Evolutionary conservation across 2,329 filamentous ascomycete species (phyloP).

Genomic region (Coniella lustricola): DNA sequence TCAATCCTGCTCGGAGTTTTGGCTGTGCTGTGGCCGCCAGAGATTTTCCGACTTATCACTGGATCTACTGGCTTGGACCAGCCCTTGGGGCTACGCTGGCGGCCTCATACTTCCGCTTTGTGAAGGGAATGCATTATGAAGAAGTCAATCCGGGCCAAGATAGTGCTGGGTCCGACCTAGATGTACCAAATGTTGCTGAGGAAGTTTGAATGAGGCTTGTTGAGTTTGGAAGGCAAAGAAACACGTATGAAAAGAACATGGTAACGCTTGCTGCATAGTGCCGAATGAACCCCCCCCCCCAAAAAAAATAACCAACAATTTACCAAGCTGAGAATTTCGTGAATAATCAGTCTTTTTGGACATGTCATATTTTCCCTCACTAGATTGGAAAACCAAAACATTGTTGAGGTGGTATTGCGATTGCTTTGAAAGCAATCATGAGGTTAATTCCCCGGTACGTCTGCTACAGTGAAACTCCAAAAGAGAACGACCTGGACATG

Average conservation of each 20-base stretch:
- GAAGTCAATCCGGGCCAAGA: constrained; percentile 33
- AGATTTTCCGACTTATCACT: constrained; percentile 32
- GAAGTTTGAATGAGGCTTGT: neutral
- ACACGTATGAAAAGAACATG: neutral
- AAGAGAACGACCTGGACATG: too few relatives aligned
- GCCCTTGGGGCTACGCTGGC: constrained; percentile 35
- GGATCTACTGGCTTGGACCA: constrained; percentile 42
- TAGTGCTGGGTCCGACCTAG: constrained; percentile 3
- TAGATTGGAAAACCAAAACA: too few relatives aligned
- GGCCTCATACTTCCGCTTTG: constrained; percentile 32
- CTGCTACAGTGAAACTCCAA: too few relatives aligned
- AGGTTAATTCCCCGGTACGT: too few relatives aligned
- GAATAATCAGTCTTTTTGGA: too few relatives aligned
- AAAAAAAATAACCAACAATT: too few relatives aligned
- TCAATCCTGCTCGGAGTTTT: constrained; percentile 38
- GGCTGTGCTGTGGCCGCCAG: constrained; percentile 34
- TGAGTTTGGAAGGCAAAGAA: neutral
- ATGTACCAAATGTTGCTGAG: neutral
- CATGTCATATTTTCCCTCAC: too few relatives aligned
- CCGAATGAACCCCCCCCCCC: too few relatives aligned
- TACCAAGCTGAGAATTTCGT: too few relatives aligned
- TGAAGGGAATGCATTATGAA: constrained; percentile 38
- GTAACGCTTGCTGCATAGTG: neutral
- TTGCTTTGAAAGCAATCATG: too few relatives aligned
- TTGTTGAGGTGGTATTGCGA: too few relatives aligned